Evolutionary conservation across 805 yeast genomes (phyloP).

Genomic region (Cephaloascus albidus): DNA sequence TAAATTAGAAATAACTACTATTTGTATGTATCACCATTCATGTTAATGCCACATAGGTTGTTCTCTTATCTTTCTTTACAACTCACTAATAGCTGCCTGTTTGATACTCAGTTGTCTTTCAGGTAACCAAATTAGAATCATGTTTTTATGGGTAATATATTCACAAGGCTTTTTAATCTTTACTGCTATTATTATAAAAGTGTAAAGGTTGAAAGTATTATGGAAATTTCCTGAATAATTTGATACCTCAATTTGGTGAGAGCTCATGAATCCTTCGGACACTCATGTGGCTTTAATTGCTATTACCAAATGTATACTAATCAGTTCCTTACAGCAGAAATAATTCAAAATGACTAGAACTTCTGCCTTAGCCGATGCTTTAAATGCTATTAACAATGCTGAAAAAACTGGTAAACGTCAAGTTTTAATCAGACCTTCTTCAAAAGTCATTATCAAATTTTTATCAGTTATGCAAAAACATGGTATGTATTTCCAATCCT

Average conservation of each 20-base stretch:
- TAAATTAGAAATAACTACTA: too few relatives aligned
- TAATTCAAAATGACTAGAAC: constrained; percentile 82
- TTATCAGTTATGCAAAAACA: constrained; percentile 96
- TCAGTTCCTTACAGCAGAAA: background rate
- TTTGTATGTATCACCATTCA: background rate
- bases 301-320: background rate
- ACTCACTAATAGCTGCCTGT: constrained; percentile 14
- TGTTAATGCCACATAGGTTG: constrained; percentile 3
- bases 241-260: background rate
- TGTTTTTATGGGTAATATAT: background rate
- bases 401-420: constrained; percentile 99
- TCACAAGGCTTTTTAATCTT: background rate
- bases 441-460: constrained; percentile 96
- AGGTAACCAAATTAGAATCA: background rate
- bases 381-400: constrained; percentile 97
- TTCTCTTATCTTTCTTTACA: constrained; percentile 13
- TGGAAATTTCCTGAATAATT: background rate
- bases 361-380: constrained; percentile 97
- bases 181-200: background rate
- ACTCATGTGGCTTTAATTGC: constrained; percentile 24
- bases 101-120: background rate
- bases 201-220: background rate
- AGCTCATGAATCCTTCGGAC: constrained; percentile 30
- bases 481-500: constrained; percentile 37
- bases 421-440: constrained; percentile 95